These are phyloP conservation scores for Apiotrichum mycotoxinovorans DNA, from an alignment of 1,284 basidiomycete genomes.

Conservation along the genomic window DNA sequence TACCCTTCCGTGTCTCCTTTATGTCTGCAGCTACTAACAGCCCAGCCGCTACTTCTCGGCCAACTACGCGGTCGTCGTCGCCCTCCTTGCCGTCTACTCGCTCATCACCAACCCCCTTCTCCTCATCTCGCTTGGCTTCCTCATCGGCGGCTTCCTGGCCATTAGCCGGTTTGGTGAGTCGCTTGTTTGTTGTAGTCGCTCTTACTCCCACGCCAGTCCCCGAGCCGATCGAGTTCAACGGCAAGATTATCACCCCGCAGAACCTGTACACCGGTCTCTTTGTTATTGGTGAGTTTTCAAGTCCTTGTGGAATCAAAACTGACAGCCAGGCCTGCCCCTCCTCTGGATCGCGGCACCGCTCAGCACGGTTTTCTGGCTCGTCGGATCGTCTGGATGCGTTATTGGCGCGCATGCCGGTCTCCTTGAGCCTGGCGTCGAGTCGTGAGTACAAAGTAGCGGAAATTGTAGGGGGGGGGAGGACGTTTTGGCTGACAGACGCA, in stretches of 20 bases:
- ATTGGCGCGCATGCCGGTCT: slow-evolving; percentile 56
- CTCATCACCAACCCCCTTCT: slow-evolving; percentile 77
- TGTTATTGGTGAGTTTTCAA: slow-evolving; percentile 44
- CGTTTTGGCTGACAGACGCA: too few relatives aligned
- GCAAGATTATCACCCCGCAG: slow-evolving; percentile 53
- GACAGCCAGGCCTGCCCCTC: slow-evolving; percentile 41
- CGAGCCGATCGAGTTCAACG: slow-evolving; percentile 52
- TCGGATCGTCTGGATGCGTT: slow-evolving; percentile 49
- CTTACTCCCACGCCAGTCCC: slow-evolving; percentile 12
- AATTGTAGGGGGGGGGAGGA: too few relatives aligned
- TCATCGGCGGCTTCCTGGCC: slow-evolving; percentile 83
- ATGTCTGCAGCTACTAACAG: too few relatives aligned
- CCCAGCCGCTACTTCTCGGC: slow-evolving; percentile 89
- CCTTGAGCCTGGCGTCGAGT: slow-evolving; percentile 56
- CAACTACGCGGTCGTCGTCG: slow-evolving; percentile 84
- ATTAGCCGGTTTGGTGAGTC: slow-evolving; percentile 84
- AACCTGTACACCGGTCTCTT: slow-evolving; percentile 62
- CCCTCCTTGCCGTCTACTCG: slow-evolving; percentile 79
- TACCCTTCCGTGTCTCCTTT: too few relatives aligned
- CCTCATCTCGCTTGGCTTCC: slow-evolving; percentile 78
- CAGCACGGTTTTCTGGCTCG: slow-evolving; percentile 50
- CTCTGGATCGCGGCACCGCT: slow-evolving; percentile 50
- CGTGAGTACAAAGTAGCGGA: slow-evolving; percentile 8
- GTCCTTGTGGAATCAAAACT: slow-evolving; percentile 1
- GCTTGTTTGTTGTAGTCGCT: too few relatives aligned